Conservation (phyloP, 192 early-diverging fungal genomes). For the Entomortierella beljakovae region DNA sequence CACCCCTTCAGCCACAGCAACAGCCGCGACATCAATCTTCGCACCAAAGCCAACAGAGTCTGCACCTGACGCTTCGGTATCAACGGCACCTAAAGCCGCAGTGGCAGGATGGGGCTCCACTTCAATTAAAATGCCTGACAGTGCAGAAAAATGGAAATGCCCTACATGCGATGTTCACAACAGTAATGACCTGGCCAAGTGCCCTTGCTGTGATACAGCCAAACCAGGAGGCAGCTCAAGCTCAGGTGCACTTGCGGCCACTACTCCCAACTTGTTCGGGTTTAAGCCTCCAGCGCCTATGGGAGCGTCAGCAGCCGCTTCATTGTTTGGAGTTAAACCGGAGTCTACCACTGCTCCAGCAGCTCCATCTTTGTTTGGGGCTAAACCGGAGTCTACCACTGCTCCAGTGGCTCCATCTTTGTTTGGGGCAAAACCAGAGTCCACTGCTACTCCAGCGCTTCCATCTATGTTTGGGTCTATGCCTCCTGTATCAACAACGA, state of each 20-base stretch:
- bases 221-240: conserved; percentile 16
- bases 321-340: not conserved
- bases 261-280: not conserved
- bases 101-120: not conserved
- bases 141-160: conserved; percentile 27
- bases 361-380: not conserved
- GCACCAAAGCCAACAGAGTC: too few relatives aligned
- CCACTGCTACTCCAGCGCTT: not conserved
- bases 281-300: not conserved
- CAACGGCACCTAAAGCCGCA: too few relatives aligned
- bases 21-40: too few relatives aligned
- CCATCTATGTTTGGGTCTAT: not conserved
- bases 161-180: conserved; percentile 35
- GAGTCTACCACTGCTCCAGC: not conserved
- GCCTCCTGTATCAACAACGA: too few relatives aligned
- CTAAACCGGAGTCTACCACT: not conserved
- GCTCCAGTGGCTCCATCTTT: not conserved
- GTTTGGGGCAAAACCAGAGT: not conserved
- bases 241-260: not conserved
- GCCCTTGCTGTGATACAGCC: conserved; percentile 32
- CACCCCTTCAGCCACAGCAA: too few relatives aligned
- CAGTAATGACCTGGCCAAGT: conserved; percentile 6
- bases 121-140: conserved; percentile 8
- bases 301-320: not conserved
- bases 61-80: too few relatives aligned